Evolutionary conservation across 768 basidiomycete species (phyloP), one percentile per base, ranked within the genome.

Genomic region (Scleroderma bovista): DNA sequence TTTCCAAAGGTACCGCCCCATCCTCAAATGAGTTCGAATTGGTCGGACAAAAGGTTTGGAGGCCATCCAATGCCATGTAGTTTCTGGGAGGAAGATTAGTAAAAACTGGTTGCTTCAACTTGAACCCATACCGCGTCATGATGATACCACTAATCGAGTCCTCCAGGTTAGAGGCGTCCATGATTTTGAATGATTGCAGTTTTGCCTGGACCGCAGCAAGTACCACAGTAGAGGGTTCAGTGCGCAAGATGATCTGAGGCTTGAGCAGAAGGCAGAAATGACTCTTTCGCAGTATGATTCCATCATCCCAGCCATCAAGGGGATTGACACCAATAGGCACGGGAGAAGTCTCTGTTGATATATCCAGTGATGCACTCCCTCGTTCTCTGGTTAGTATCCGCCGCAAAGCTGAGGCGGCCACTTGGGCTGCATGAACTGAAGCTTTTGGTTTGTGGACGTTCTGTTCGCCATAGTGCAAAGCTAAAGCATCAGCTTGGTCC

Each of bases 191-290:
- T 2, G 80, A 79, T 64, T 86, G 84, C 50, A 93, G 70, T 55
- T 85, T 88, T 8, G 87, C 83, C 57, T 89, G 86, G 31, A 86
- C 79, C 23, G 93, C 86, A 15, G 91, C 84, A 6, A 88, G 64
- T 20, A 95, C 78, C 44, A 88, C 78, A 6, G 63, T 47, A 11
- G 60, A 67, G 41, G 65, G 62, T 16, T 72, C 63, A 52, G 83
- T 87, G 17, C 79, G 75, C 23, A 96, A 69, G 10, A 92, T 81
- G 46, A 98, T 79, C 61, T 98, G 94, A 12, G 94, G 93, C 59
- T 93, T 93, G 51, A 95, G 70, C 31, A 97, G 75, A n/a, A 93
- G 74, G 60, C 88, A 88, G 63, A 88, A 86, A 60, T 93, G 81
- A 37, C 82, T 81, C 57, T 86, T 86, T 46, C 72, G 70, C 26